These are phyloP conservation scores for Silene uniflora DNA, from an alignment of 148 eudicot genomes.

Conservation along the genomic window DNA sequence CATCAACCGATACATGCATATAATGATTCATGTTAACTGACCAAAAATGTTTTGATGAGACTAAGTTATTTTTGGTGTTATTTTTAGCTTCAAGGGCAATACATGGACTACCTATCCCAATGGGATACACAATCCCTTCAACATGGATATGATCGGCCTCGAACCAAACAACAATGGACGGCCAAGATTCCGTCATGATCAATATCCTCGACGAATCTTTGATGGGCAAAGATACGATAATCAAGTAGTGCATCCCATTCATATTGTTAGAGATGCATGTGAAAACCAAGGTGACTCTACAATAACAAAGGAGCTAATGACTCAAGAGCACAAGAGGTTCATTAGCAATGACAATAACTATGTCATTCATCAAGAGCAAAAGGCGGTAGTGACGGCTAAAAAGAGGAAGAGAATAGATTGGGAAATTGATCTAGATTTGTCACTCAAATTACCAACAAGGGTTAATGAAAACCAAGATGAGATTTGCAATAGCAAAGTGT, in stretches of 20 bases:
- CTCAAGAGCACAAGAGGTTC: conserved; percentile 12
- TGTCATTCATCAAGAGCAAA: conserved; percentile 5
- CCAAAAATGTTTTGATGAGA: neutral
- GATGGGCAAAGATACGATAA: conserved; percentile 9
- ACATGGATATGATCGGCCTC: conserved; percentile 9
- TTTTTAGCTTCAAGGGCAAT: conserved; percentile 39
- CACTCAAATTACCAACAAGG: conserved; percentile 33
- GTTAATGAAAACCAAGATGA: neutral
- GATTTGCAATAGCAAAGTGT: conserved; percentile 7
- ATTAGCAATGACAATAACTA: neutral
- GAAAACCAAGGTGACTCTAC: neutral
- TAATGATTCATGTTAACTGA: neutral
- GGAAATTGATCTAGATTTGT: conserved; percentile 41
- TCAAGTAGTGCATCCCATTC: conserved; percentile 10
- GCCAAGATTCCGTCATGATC: conserved; percentile 24
- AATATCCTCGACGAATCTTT: conserved; percentile 8
- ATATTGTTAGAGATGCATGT: conserved; percentile 2
- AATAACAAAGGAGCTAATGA: neutral
- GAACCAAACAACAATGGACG: conserved; percentile 19
- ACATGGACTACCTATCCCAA: conserved; percentile 29
- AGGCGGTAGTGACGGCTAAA: conserved; percentile 12
- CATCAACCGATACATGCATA: neutral
- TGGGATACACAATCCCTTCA: conserved; percentile 30
- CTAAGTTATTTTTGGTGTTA: neutral
- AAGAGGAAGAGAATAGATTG: conserved; percentile 43